phyloP scores from a whole-genome alignment of 2,329 filamentous ascomycete species.

The Colletotrichum sp. region DNA sequence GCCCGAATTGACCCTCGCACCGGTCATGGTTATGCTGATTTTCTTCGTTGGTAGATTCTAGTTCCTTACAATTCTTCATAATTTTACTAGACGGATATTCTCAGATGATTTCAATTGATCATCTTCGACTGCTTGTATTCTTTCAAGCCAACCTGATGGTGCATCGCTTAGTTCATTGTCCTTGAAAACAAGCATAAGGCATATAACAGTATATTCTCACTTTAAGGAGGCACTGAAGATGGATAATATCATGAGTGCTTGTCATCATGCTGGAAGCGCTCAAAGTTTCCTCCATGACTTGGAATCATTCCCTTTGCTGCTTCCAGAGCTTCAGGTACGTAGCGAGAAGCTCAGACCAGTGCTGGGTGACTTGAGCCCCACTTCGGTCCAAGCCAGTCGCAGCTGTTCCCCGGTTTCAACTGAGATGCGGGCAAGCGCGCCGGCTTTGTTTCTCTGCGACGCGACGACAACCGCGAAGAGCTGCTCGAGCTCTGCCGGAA shows the following conservation, averaged over 20 bases:
- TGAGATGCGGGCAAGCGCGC: slow-evolving; percentile 1
- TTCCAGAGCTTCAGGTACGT: not conserved
- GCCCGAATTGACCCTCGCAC: not conserved
- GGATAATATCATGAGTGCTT: not conserved
- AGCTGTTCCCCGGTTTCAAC: slow-evolving; percentile 1
- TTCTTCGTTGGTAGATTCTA: not conserved
- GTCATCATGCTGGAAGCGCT: not conserved
- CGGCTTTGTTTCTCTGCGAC: not conserved
- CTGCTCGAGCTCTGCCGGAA: not conserved
- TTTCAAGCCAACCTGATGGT: not conserved
- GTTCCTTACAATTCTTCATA: not conserved
- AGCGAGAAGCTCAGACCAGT: not conserved
- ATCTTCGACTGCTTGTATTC: not conserved
- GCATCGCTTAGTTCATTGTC: not conserved
- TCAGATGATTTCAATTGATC: not conserved
- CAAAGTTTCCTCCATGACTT: not conserved
- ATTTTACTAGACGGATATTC: not conserved
- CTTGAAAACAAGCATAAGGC: not conserved
- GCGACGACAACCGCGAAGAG: slow-evolving; percentile 2
- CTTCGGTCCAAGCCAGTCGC: not conserved
- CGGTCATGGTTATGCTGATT: not conserved
- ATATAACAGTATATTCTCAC: not conserved
- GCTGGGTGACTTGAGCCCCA: slow-evolving; percentile 4
- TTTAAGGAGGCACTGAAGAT: not conserved
- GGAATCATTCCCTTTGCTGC: not conserved